phyloP scores from a whole-genome alignment of 805 yeast genomes.

The Candida railenensis region DNA sequence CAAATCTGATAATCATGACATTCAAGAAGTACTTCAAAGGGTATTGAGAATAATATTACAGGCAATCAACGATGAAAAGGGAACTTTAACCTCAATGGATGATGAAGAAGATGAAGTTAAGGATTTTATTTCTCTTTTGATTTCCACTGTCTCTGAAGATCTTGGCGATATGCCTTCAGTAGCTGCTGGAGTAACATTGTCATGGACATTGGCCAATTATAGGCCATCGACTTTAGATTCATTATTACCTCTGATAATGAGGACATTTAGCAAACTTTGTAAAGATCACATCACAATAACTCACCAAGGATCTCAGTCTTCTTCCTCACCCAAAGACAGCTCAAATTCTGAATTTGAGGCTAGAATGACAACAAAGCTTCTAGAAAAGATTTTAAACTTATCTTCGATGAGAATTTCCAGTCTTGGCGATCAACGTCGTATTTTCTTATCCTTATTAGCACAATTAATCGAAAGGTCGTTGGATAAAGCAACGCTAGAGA shows the following conservation, averaged over 20 bases:
- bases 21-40: constrained; percentile 79
- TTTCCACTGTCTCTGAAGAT: constrained; percentile 76
- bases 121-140: constrained; percentile 58
- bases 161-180: constrained; percentile 70
- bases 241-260: constrained; percentile 72
- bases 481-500: constrained; percentile 70
- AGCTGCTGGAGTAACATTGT: constrained; percentile 82
- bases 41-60: constrained; percentile 67
- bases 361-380: constrained; percentile 69
- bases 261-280: constrained; percentile 84
- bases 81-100: constrained; percentile 32
- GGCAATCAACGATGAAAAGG: constrained; percentile 54
- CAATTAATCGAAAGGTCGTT: constrained; percentile 86
- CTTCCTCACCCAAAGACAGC: constrained; percentile 26
- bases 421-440: constrained; percentile 91
- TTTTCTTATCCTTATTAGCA: constrained; percentile 81
- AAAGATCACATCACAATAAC: constrained; percentile 78
- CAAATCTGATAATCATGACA: constrained; percentile 78
- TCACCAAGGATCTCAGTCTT: constrained; percentile 42
- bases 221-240: constrained; percentile 75
- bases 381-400: constrained; percentile 74
- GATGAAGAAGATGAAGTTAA: constrained; percentile 59
- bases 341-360: constrained; percentile 65
- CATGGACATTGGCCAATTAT: constrained; percentile 77
- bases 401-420: constrained; percentile 78